phyloP scores from a whole-genome alignment of 352 stramenopile species.

The Peronospora destructor region DNA sequence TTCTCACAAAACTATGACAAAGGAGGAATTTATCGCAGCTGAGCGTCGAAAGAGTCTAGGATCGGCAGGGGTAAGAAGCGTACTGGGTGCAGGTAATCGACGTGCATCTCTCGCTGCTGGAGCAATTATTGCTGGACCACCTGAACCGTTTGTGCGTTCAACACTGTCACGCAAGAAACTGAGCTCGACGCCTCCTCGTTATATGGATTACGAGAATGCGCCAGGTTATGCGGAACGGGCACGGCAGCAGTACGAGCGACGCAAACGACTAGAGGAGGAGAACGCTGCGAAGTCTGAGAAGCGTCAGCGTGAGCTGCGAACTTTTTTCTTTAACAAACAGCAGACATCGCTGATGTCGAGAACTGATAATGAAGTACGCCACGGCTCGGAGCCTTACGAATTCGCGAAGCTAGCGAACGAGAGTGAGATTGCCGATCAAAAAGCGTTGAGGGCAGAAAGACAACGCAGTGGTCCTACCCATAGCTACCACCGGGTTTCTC shows the following conservation, averaged over 20 bases:
- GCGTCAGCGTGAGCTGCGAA: slow-evolving; percentile 44
- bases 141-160: slow-evolving; percentile 28
- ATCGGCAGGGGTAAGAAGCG: slow-evolving; percentile 15
- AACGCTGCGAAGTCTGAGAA: slow-evolving; percentile 55
- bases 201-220: slow-evolving; percentile 54
- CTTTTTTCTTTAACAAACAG: slow-evolving; percentile 41
- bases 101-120: slow-evolving; percentile 25
- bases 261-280: slow-evolving; percentile 54
- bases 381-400: slow-evolving; percentile 48
- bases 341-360: slow-evolving; percentile 33
- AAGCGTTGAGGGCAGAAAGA: slow-evolving; percentile 11
- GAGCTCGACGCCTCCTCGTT: slow-evolving; percentile 44
- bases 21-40: slow-evolving; percentile 32
- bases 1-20: slow-evolving; percentile 30
- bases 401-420: slow-evolving; percentile 32
- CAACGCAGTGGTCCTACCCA: slow-evolving; percentile 6
- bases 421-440: slow-evolving; percentile 14
- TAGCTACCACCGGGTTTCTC: slow-evolving; percentile 3
- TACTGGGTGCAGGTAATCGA: slow-evolving; percentile 19
- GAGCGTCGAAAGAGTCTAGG: slow-evolving; percentile 41
- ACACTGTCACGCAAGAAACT: slow-evolving; percentile 37
- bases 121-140: slow-evolving; percentile 15
- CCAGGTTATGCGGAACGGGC: slow-evolving; percentile 40
- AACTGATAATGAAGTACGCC: slow-evolving; percentile 39
- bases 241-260: slow-evolving; percentile 53